Evolutionary conservation across 805 yeast genomes (phyloP), one percentile per base, ranked within the genome.

Genomic region (Kodamaea fukazawae): DNA sequence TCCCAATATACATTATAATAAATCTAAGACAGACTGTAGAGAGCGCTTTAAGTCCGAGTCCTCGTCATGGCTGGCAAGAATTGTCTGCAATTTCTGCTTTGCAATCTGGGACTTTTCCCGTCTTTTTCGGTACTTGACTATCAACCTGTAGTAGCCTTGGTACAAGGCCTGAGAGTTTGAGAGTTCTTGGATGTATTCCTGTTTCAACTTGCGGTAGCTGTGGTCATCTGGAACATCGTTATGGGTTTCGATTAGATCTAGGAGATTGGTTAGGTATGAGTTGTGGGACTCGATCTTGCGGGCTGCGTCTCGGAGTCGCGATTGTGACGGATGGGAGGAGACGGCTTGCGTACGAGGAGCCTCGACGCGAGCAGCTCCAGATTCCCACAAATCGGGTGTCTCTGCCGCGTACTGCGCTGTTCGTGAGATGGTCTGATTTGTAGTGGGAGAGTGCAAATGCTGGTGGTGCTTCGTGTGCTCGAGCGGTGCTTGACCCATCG

Each of bases 181-280:
- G 18, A 63, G 44, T 40, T 67, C 70, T 3, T 48, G 48, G 3
- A 63, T 42, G 40, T 58, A 62, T 25, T 59, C 61, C 12, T 47
- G 34, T 40, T 52, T 50, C 30, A 67, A 45, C 17, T 49, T 37
- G 3, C 50, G 29, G 38, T 57, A 66, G 34, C 50, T 44, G 4
- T 42, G 29, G 8, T 36, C 23, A n/a, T 37, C 45, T 7, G n/a
- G 15, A 3, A 27, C 38, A 20, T 51, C 49, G 7, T 43, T 40
- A 34, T 46, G 42, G 12, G 30, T 10, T 4, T 50, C 57, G 3
- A 55, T 43, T 4, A 56, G 39, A 11, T 51, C 47, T 22, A 51
- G 44, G n/a, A 65, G 38, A 12, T 58, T 44, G 4, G 34, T 29
- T n/a, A 65, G 45, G 44, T 50, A 53, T 15, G 36, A 36, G 41